Conservation (phyloP, 352 stramenopile species). For the Globisporangium splendens region DNA sequence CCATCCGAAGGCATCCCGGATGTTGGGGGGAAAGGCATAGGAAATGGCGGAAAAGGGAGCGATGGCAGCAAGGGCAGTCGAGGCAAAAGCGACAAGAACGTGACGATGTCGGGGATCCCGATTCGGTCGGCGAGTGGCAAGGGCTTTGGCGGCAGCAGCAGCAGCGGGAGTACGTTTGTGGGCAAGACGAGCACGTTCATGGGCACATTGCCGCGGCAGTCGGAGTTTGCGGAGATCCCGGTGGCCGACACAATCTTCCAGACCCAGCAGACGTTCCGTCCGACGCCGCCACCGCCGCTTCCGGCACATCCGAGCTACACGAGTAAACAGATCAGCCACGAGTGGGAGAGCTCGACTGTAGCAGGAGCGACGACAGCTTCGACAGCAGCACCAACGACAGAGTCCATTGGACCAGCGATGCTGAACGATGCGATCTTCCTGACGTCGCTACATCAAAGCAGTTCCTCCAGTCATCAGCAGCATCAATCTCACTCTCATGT, state of each 20-base stretch:
- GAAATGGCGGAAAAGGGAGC: not conserved
- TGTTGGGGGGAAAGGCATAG: conserved; percentile 3
- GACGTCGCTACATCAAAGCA: conserved; percentile 38
- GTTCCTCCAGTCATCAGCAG: not conserved
- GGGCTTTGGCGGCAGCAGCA: not conserved
- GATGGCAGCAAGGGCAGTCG: not conserved
- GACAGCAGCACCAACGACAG: conserved; percentile 9
- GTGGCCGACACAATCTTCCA: conserved; percentile 51
- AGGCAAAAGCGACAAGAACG: conserved; percentile 5
- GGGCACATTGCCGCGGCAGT: conserved; percentile 51
- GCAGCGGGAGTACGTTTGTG: conserved; percentile 4
- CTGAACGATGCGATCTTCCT: conserved; percentile 44
- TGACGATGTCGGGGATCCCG: conserved; percentile 7
- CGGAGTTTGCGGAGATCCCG: conserved; percentile 46
- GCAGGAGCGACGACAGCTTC: conserved; percentile 10
- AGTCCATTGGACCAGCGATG: conserved; percentile 4
- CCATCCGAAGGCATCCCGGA: conserved; percentile 21
- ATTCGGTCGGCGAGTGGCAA: conserved; percentile 5
- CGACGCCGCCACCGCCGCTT: conserved; percentile 9
- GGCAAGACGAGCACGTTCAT: conserved; percentile 54
- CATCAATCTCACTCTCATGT: not conserved
- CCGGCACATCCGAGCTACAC: conserved; percentile 15
- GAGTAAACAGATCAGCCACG: conserved; percentile 13
- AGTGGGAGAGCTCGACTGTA: not conserved
- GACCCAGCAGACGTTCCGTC: conserved; percentile 26